phyloP scores from a whole-genome alignment of 208 protist species.

The Leishmania mexicana region DNA sequence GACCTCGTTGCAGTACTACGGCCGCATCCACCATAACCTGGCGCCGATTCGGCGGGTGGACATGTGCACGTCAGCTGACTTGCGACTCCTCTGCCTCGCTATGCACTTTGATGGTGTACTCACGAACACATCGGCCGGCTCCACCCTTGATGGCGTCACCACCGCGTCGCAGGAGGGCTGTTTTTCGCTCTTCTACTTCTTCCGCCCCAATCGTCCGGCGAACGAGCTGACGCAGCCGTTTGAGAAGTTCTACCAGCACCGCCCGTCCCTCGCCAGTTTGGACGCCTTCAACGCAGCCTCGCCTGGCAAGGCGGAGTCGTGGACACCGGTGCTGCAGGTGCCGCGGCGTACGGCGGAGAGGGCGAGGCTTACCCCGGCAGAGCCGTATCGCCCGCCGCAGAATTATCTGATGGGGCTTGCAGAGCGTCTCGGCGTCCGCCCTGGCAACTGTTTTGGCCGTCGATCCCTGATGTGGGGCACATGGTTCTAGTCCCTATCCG shows the following conservation, averaged over 20 bases:
- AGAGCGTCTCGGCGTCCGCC: constrained; percentile 79
- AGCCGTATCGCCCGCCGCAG: constrained; percentile 68
- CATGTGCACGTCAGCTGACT: constrained; percentile 71
- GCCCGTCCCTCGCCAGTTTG: constrained; percentile 33
- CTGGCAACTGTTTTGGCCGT: constrained; percentile 79
- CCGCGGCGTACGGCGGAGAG: constrained; percentile 39
- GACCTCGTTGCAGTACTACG: constrained; percentile 84
- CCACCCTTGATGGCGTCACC: constrained; percentile 32
- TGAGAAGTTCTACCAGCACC: constrained; percentile 78
- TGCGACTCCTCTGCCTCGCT: constrained; percentile 78
- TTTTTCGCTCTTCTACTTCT: constrained; percentile 84
- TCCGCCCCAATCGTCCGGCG: constrained; percentile 78
- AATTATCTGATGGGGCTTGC: constrained; percentile 89
- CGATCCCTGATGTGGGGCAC: constrained; percentile 90
- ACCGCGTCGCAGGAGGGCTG: constrained; percentile 10
- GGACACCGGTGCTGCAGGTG: constrained; percentile 62
- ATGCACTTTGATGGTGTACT: constrained; percentile 50
- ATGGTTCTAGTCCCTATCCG: constrained; percentile 60
- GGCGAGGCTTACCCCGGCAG: constrained; percentile 45
- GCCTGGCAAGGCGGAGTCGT: constrained; percentile 12
- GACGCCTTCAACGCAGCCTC: constrained; percentile 12
- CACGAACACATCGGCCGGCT: constrained; percentile 35
- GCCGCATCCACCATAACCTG: constrained; percentile 47
- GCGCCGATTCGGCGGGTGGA: constrained; percentile 50
- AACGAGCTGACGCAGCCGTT: constrained; percentile 80